Percentiles rank a stretch among this genome's conserved stretches.
phyloP scores from a whole-genome alignment of 2,329 filamentous ascomycete genomes.

The Bipolaris cookei region DNA sequence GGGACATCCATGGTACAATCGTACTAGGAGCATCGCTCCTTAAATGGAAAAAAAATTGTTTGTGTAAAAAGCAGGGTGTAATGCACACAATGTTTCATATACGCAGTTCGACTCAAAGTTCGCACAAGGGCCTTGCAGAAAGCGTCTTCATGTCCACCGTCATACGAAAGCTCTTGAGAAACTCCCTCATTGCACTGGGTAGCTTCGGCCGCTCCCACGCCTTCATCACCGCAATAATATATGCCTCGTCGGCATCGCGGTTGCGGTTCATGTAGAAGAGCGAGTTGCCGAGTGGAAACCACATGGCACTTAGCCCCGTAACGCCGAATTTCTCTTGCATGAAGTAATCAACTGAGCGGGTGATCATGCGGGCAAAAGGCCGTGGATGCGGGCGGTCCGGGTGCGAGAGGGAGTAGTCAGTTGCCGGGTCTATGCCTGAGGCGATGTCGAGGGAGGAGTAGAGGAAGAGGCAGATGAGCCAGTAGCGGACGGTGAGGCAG shows the following conservation, averaged over 20 bases:
- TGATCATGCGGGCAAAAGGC: constrained; percentile 33
- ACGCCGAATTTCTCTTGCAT: constrained; percentile 30
- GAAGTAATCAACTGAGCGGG: constrained; percentile 31
- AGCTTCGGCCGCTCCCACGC: constrained; percentile 26
- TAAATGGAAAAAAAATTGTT: too few relatives aligned
- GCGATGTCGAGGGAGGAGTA: constrained; percentile 30
- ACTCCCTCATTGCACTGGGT: constrained; percentile 28
- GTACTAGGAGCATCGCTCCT: too few relatives aligned
- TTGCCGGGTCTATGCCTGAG: constrained; percentile 11
- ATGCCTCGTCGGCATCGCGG: constrained; percentile 19
- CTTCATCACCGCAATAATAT: constrained; percentile 18
- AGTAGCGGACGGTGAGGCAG: constrained; percentile 33
- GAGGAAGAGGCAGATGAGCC: constrained; percentile 29
- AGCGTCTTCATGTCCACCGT: constrained; percentile 10
- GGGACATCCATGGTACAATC: too few relatives aligned
- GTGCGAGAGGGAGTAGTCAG: constrained; percentile 15
- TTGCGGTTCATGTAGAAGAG: constrained; percentile 28
- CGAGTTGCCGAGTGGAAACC: constrained; percentile 32
- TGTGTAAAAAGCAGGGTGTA: too few relatives aligned
- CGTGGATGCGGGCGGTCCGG: constrained; percentile 29
- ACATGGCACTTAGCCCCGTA: constrained; percentile 25
- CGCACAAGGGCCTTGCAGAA: background rate
- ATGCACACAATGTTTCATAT: too few relatives aligned
- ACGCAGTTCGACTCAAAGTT: too few relatives aligned
- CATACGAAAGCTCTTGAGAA: constrained; percentile 29